Evolutionary conservation across 352 stramenopile species (phyloP).

Genomic region (Phytophthora cryptogea): DNA sequence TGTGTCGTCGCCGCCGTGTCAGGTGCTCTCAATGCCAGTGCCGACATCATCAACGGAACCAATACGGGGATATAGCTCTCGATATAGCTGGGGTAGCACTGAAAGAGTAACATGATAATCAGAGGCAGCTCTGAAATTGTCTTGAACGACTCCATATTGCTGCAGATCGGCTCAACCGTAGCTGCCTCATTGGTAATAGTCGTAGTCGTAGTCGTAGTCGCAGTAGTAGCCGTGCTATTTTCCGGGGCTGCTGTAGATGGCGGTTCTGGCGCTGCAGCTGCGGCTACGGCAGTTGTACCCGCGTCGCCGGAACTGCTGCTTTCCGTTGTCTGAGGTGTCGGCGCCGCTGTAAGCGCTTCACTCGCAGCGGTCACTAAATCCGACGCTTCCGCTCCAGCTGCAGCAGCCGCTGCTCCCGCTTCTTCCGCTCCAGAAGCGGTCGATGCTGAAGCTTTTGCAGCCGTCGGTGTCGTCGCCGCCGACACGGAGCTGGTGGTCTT

Average conservation of each 20-base stretch:
- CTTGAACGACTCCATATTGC: conserved; percentile 92
- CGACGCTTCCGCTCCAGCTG: conserved; percentile 6
- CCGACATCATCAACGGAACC: conserved; percentile 97
- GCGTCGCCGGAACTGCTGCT: conserved; percentile 5
- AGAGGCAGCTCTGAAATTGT: conserved; percentile 97
- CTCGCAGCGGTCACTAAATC: conserved; percentile 6
- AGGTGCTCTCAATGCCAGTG: conserved; percentile 87
- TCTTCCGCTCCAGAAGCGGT: conserved; percentile 11
- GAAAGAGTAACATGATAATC: conserved; percentile 98
- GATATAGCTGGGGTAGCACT: conserved; percentile 97
- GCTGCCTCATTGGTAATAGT: conserved; percentile 10
- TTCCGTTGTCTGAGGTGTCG: conserved; percentile 6
- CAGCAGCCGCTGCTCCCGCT: conserved; percentile 8
- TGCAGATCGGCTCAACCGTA: conserved; percentile 65
- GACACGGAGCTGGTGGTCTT: conserved; percentile 30
- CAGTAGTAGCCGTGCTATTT: conserved; percentile 15
- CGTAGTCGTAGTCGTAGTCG: conserved; percentile 5
- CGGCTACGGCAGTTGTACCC: conserved; percentile 7
- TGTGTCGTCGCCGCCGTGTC: conserved; percentile 62
- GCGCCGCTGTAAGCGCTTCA: conserved; percentile 3
- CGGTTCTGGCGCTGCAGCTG: conserved; percentile 1
- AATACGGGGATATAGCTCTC: conserved; percentile 95
- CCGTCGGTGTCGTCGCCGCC: conserved; percentile 24
- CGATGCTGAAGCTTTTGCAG: conserved; percentile 22
- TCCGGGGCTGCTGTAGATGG: conserved; percentile 4